Evolutionary conservation across 2,329 filamentous ascomycete genomes (phyloP), one percentile per base, ranked within the genome.

Genomic region (Ophiognomonia clavigignenti-juglandacearum): DNA sequence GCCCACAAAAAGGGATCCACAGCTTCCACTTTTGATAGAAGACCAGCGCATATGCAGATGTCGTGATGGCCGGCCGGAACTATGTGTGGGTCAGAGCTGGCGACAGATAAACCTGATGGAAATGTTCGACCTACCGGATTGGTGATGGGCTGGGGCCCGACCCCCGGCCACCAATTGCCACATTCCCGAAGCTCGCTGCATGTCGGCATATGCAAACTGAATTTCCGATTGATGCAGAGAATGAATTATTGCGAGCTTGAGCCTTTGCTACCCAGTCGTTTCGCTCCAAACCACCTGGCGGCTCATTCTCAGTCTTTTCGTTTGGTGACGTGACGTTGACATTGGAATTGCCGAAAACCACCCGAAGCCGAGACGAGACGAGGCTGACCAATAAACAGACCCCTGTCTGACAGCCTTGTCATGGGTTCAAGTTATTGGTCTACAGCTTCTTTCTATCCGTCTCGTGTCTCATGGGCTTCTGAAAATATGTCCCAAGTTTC

Each of bases 11-110:
- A 11, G 14, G 13, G 20, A 4, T 23, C 20, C 29, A 9, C 36
- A 31, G 36, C 43, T 45, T 40, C 43, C 43, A 45, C 36, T 39
- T 45, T 45, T 35, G 43, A 45, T 40, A 45, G n/a, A 6, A 22
- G 19, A 10, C 18, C 16, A 39, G 27, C 36, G 22, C n/a, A 45
- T 27, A 13, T 23, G 27, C 26, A 26, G 4, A 45, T 40, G 43
- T 39, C 43, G 43, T 39, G 36, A 45, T 27, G 16, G 22, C 24
- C 19, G 35, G 29, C n/a, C n/a, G 29, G 36, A 9, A 18, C 7
- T 20, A 18, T 7, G 13, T 16, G 22, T n/a, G 23, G n/a, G 11
- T 14, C 19, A 14, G 32, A 20, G 27, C 24, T 22, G 18, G 34
- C 36, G 20, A 10, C 43, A 45, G 23, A 19, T 39, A 24, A n/a